Conservation (phyloP, 768 basidiomycete genomes). For the Pulveroboletus sp. region DNA sequence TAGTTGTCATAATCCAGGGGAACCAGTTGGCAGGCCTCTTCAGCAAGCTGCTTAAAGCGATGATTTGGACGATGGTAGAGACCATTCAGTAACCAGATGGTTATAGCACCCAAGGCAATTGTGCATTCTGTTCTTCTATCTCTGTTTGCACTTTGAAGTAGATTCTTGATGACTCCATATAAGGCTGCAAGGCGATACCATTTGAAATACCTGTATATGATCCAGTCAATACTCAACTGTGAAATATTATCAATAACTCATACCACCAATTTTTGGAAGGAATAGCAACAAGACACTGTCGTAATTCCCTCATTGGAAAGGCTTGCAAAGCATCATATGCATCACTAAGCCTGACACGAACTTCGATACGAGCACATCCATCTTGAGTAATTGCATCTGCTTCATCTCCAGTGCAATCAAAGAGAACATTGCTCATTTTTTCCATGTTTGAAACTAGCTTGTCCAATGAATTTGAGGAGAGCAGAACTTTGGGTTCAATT, state of each 20-base stretch:
- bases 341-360: not conserved
- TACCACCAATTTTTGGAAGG: not conserved
- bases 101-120: not conserved
- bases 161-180: not conserved
- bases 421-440: not conserved
- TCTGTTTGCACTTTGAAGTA: not conserved
- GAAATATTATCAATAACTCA: not conserved
- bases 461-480: not conserved
- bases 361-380: slow-evolving; percentile 1
- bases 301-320: not conserved
- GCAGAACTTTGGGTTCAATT: not conserved
- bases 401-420: not conserved
- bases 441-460: not conserved
- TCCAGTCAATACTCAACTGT: not conserved
- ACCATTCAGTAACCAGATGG: slow-evolving; percentile 4
- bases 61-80: not conserved
- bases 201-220: slow-evolving; percentile 9
- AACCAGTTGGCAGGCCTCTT: not conserved
- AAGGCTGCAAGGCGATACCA: slow-evolving; percentile 2
- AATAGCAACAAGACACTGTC: not conserved
- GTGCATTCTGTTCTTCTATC: not conserved
- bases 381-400: not conserved
- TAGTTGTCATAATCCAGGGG: not conserved
- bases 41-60: not conserved
- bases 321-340: not conserved